Evolutionary conservation across 2,329 filamentous ascomycete genomes (phyloP), one percentile per base, ranked within the genome.

Genomic region (Bertia moriformis): DNA sequence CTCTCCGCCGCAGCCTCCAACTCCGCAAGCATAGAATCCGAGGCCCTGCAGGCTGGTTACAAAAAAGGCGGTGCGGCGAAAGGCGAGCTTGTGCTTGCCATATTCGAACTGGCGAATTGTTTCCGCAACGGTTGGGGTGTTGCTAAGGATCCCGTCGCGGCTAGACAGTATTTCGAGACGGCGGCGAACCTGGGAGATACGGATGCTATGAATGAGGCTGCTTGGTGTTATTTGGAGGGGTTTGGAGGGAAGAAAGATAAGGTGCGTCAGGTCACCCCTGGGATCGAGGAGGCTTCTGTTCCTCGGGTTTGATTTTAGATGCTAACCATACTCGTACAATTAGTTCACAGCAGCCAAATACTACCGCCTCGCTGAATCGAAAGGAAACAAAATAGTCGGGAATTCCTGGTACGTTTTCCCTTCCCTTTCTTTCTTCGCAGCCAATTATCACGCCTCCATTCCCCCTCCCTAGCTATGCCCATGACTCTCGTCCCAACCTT

Each of bases 221-320:
- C 79, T 24, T 93, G 87, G 86, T 98, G 91, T 65, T 96, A 91
- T 67, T 60, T 93, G 19, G 83, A 95, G 55, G 91, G 91, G n/a
- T 94, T 93, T 60, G 91, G 91, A 22, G 89, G 87, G 53, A 91
- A 87, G 59, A 98, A 96, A 60, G 88, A 98, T 66, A 96, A 94
- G 83, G 89, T 95, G 69, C 61, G 84, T 73, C n/a, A n/a, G n/a
- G n/a, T n/a, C n/a, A n/a, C n/a, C n/a, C n/a, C n/a, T n/a, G n/a
- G n/a, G n/a, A n/a, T n/a, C n/a, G n/a, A n/a, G n/a, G n/a, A n/a
- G n/a, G 22, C 7, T n/a, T 27, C 22, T 10, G 22, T 27, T 27
- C 22, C 7, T 27, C 22, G 22, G 22, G 22, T 27, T 27, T 27
- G 22, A 27, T n/a, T 27, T 27, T n/a, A n/a, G n/a, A 7, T 27